These are phyloP conservation scores for Trichomonas gallinae DNA, from an alignment of 208 protist genomes.

Conservation along the genomic window DNA sequence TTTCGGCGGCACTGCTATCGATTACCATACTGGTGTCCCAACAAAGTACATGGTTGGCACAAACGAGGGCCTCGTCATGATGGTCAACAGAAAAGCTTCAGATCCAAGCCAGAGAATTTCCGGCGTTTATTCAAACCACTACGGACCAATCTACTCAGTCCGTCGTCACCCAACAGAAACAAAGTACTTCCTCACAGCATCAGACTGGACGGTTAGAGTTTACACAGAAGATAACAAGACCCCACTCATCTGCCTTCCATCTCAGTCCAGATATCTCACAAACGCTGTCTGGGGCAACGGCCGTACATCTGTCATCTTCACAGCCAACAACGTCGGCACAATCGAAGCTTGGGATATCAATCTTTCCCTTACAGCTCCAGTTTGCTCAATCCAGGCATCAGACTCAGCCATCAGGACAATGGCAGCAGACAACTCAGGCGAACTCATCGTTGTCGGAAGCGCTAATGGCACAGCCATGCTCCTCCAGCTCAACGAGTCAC, in stretches of 20 bases:
- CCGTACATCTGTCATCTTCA: background rate
- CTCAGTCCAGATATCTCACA: background rate
- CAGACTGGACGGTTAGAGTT: background rate
- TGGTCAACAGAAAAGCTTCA: background rate
- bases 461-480: background rate
- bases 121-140: background rate
- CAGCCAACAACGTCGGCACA: background rate
- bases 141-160: background rate
- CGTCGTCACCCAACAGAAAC: background rate
- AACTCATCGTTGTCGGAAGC: background rate
- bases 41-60: slow-evolving; percentile 19
- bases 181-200: background rate
- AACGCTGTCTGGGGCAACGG: background rate
- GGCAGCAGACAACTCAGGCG: background rate
- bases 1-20: background rate
- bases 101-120: background rate
- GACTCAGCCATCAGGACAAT: background rate
- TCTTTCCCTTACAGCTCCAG: background rate
- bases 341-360: slow-evolving; percentile 12
- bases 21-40: slow-evolving; percentile 21
- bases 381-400: background rate
- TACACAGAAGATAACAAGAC: slow-evolving; percentile 23
- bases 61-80: background rate
- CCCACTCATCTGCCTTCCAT: background rate
- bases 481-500: background rate